A percentile compares a stretch with the other conserved stretches of the same genome.
phyloP scores from a whole-genome alignment of 148 eudicot genomes.

The Hydrangea macrophylla region DNA sequence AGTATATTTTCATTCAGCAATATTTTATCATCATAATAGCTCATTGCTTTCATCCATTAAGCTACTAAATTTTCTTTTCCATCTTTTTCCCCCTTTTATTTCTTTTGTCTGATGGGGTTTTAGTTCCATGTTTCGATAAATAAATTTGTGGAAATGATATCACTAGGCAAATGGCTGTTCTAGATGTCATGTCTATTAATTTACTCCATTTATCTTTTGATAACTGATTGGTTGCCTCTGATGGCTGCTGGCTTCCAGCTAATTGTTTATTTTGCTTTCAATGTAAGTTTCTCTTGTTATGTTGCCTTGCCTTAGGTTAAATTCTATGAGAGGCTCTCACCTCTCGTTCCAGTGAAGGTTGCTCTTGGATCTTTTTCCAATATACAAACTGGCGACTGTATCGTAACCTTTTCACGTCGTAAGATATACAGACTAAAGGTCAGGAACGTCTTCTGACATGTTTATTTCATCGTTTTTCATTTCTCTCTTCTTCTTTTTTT shows the following conservation, averaged over 20 bases:
- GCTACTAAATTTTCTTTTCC: not conserved
- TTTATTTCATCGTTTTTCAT: not conserved
- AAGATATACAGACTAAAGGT: slow-evolving; percentile 74
- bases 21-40: not conserved
- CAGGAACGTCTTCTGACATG: slow-evolving; percentile 6
- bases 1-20: not conserved
- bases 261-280: not conserved
- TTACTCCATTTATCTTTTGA: not conserved
- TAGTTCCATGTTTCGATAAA: not conserved
- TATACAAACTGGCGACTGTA: slow-evolving; percentile 77
- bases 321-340: slow-evolving; percentile 86
- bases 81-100: not conserved
- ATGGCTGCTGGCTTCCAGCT: not conserved
- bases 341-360: slow-evolving; percentile 62
- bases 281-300: slow-evolving; percentile 7
- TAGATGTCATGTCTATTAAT: not conserved
- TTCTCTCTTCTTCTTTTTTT: not conserved
- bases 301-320: slow-evolving; percentile 49
- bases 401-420: slow-evolving; percentile 89
- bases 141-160: not conserved
- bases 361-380: slow-evolving; percentile 83
- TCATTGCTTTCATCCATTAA: not conserved
- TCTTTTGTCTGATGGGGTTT: not conserved
- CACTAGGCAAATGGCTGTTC: not conserved
- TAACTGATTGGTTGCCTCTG: not conserved